Base-by-base conservation (phyloP, 352 stramenopile species). In the Globisporangium nodosum region DNA sequence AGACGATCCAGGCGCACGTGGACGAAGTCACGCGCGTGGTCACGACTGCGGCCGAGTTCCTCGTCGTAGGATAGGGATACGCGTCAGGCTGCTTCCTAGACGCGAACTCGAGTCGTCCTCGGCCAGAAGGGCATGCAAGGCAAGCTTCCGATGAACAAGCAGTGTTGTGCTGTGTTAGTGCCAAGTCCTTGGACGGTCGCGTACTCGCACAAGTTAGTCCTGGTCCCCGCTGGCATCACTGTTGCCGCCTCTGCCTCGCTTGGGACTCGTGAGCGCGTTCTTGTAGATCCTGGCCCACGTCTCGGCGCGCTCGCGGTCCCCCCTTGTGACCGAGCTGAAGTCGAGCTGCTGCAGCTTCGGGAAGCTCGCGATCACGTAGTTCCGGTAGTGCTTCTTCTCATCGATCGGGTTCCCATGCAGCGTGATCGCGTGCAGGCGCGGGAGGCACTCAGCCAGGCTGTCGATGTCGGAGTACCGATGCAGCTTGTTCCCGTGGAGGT, bases 361-460 rank as follows among this genome's bases (percentile, higher is more conserved):
- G 52, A 92, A 78, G n/a, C 70, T 62, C 53, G 80, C 71, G 45
- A 95, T 76, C 18, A 90, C 76, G 64, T 91, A 96, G 66, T 85
- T 94, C 24, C 75, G 70, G 61, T 93, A 95, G 59, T 94, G 79
- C 56, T 93, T 95, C 68, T 91, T 94, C 59, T 93, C 81, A 43
- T 89, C 86, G 6, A 95, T 27, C 5, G 85, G 85, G 58, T 96
- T 96, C 15, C 87, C 86, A 61, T 91, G 85, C 30, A 94, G 57
- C 11, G 83, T 85, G 31, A 96, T 64, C 18, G 79, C 67, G 46
- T 82, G 76, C n/a, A 94, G 62, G 2, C 62, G 63, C 15, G 80
- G 74, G 3, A 94, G 54, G 16, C 68, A 73, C 43, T 52, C 58
- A 0, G 73, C 72, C 4, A 90, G 33, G 20, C 69, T 63, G 43